These are phyloP conservation scores for Vaccinium myrtillus DNA, from an alignment of 148 eudicot genomes.

Conservation along the genomic window DNA sequence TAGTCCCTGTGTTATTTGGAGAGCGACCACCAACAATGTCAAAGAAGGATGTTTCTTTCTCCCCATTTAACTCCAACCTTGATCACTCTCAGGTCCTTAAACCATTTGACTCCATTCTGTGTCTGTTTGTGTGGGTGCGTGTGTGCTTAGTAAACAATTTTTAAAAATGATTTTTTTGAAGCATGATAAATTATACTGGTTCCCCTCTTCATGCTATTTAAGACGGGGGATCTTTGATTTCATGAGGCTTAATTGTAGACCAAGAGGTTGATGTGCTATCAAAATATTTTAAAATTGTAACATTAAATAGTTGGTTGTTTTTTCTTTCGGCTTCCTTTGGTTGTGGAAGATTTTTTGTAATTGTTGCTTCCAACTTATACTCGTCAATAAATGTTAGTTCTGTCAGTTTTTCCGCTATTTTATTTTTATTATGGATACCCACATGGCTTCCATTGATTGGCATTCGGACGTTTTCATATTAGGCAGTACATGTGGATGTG, in stretches of 20 bases:
- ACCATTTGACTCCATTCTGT: background rate
- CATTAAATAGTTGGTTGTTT: background rate
- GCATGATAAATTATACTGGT: background rate
- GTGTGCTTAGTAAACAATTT: background rate
- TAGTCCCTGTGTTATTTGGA: constrained; percentile 92
- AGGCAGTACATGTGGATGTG: background rate
- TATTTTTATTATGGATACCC: background rate
- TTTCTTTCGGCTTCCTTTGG: background rate
- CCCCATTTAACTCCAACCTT: constrained; percentile 65
- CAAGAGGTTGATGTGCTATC: background rate
- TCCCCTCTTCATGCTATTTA: background rate
- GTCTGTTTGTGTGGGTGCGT: background rate
- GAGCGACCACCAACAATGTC: constrained; percentile 64
- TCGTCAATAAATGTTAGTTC: background rate
- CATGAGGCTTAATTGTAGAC: too few relatives aligned
- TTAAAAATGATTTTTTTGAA: background rate
- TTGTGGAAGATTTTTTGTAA: background rate
- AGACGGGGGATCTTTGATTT: background rate
- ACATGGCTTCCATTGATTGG: constrained; percentile 3
- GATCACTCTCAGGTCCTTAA: constrained; percentile 89
- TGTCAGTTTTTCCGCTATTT: too few relatives aligned
- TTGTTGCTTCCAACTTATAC: constrained; percentile 5
- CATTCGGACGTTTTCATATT: background rate
- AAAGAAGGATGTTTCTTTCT: constrained; percentile 66
- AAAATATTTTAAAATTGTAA: background rate